phyloP scores from a whole-genome alignment of 176 grass and related monocot species.

The Saccharum spontaneum region DNA sequence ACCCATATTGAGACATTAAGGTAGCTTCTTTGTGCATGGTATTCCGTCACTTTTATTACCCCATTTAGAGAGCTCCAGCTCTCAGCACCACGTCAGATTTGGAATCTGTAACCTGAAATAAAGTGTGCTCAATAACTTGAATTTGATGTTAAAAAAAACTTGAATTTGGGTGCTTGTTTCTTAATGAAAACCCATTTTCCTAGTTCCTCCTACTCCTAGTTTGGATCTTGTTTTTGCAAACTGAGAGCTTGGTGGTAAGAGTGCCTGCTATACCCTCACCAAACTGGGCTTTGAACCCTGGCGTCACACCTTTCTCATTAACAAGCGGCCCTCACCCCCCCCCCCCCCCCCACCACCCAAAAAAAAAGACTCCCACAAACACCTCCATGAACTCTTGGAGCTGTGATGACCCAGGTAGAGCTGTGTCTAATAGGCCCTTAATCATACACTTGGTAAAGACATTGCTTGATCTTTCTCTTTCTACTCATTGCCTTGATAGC shows the following conservation, averaged over 20 bases:
- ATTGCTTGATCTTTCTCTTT: neutral
- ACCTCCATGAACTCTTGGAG: neutral
- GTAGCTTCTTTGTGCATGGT: constrained; percentile 43
- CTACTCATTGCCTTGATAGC: neutral
- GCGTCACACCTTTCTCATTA: neutral
- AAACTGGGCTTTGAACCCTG: neutral
- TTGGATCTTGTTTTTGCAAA: neutral
- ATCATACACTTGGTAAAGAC: neutral
- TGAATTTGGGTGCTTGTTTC: neutral
- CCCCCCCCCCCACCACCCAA: too few species aligned
- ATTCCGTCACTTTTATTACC: too few species aligned
- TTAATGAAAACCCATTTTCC: too few species aligned
- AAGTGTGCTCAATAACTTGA: neutral
- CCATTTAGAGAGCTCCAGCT: neutral
- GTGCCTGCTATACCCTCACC: neutral
- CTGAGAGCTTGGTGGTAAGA: neutral
- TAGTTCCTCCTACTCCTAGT: neutral
- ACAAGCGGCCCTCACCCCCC: neutral
- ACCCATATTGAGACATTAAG: constrained; percentile 96
- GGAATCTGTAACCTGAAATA: neutral
- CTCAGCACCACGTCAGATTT: neutral
- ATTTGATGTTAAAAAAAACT: too few species aligned
- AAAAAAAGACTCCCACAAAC: too few species aligned
- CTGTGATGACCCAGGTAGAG: too few species aligned
- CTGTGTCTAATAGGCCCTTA: too few species aligned